These are phyloP conservation scores for Jamesozyma jinghongensis DNA, from an alignment of 805 yeast species.

Conservation along the genomic window DNA sequence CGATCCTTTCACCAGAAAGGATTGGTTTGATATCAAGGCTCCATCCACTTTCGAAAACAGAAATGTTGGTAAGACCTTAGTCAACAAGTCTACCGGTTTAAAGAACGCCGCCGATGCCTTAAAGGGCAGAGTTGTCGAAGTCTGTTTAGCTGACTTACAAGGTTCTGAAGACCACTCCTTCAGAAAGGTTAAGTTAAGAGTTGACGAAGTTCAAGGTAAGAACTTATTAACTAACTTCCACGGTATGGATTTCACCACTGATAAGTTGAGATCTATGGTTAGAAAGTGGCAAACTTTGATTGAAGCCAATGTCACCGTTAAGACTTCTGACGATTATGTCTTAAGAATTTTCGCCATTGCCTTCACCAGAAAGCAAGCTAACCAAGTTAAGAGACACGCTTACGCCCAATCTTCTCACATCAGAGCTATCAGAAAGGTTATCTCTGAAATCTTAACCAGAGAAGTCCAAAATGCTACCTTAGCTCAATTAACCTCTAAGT, in stretches of 20 bases:
- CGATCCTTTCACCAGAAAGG: conserved; percentile 98
- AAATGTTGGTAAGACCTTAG: conserved; percentile 96
- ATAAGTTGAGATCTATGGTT: conserved; percentile 92
- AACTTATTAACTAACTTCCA: conserved; percentile 98
- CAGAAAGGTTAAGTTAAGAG: conserved; percentile 95
- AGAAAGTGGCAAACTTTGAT: conserved; percentile 98
- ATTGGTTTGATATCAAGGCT: conserved; percentile 97
- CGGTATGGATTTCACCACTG: conserved; percentile 96
- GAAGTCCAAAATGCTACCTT: conserved; percentile 92
- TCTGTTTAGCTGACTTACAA: conserved; percentile 93
- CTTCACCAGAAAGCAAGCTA: conserved; percentile 94
- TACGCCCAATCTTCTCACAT: conserved; percentile 96
- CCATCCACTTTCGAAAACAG: conserved; percentile 98
- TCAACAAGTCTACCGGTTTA: conserved; percentile 97
- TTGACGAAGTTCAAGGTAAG: conserved; percentile 98
- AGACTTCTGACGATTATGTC: conserved; percentile 95
- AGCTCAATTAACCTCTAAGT: conserved; percentile 93
- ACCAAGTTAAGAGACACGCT: conserved; percentile 94
- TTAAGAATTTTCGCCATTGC: conserved; percentile 94
- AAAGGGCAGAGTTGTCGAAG: conserved; percentile 95
- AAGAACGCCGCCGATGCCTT: conserved; percentile 96
- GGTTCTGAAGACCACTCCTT: conserved; percentile 98
- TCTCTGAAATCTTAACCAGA: conserved; percentile 90
- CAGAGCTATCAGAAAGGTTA: conserved; percentile 95
- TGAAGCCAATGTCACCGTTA: conserved; percentile 95